phyloP scores from a whole-genome alignment of 495 filamentous ascomycete genomes.

The Cercophora samala region DNA sequence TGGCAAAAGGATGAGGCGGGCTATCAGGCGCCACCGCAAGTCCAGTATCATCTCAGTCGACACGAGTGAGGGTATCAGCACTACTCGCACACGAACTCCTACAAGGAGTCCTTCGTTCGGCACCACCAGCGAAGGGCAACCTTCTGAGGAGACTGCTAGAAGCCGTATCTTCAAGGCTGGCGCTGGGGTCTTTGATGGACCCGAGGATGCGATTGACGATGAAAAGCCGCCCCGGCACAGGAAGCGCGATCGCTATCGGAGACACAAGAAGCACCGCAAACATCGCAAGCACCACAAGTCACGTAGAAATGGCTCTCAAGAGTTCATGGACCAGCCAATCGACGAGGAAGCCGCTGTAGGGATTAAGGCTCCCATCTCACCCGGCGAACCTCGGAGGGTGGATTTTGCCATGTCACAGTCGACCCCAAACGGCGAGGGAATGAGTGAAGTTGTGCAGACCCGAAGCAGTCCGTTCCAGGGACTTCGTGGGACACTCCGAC shows the following conservation, averaged over 20 bases:
- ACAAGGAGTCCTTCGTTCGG: slow-evolving; percentile 40
- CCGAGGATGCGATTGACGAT: slow-evolving; percentile 42
- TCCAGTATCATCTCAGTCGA: slow-evolving; percentile 69
- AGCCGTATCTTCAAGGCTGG: slow-evolving; percentile 21
- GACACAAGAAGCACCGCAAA: slow-evolving; percentile 32
- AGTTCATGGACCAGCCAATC: slow-evolving; percentile 36
- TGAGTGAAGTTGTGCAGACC: slow-evolving; percentile 31
- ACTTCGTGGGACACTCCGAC: slow-evolving; percentile 40
- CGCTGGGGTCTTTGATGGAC: slow-evolving; percentile 16
- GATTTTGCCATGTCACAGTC: slow-evolving; percentile 42
- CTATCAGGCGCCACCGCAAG: slow-evolving; percentile 68
- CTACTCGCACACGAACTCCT: slow-evolving; percentile 33
- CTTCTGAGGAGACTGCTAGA: slow-evolving; percentile 35
- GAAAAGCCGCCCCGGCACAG: slow-evolving; percentile 31
- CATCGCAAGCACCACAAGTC: slow-evolving; percentile 34
- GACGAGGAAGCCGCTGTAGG: slow-evolving; percentile 29
- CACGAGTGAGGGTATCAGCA: slow-evolving; percentile 36
- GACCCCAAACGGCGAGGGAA: slow-evolving; percentile 26
- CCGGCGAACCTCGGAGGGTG: slow-evolving; percentile 43
- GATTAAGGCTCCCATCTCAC: slow-evolving; percentile 10
- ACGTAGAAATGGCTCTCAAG: slow-evolving; percentile 24
- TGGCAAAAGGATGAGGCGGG: slow-evolving; percentile 68
- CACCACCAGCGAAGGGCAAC: slow-evolving; percentile 31
- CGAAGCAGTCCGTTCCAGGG: slow-evolving; percentile 39
- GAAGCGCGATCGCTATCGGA: slow-evolving; percentile 35